A percentile compares a stretch with the other conserved stretches of the same genome.
These are phyloP conservation scores for Pseudogymnoascus sp. DNA, from an alignment of 2,329 filamentous ascomycete genomes.

Conservation along the genomic window DNA sequence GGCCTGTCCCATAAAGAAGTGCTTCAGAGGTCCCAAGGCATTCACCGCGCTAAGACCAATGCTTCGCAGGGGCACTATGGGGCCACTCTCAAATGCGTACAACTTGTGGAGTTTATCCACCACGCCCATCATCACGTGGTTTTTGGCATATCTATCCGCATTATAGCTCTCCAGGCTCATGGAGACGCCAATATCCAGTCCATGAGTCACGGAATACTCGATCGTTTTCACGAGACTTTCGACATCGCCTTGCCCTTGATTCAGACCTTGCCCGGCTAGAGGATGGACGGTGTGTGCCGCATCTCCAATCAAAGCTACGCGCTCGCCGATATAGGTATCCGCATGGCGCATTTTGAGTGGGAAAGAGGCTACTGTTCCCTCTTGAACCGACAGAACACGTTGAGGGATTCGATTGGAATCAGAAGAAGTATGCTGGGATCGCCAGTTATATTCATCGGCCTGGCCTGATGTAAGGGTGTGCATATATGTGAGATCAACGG, in stretches of 20 bases:
- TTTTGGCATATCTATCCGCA: constrained; percentile 70
- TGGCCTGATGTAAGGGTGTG: constrained; percentile 54
- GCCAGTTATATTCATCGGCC: constrained; percentile 75
- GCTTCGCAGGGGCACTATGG: constrained; percentile 71
- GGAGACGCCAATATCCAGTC: constrained; percentile 75
- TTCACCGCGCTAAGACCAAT: constrained; percentile 71
- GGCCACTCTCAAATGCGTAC: constrained; percentile 72
- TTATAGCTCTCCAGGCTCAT: constrained; percentile 77
- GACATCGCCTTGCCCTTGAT: constrained; percentile 85
- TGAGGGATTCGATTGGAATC: constrained; percentile 53
- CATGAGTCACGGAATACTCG: constrained; percentile 67
- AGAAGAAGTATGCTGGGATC: constrained; percentile 59
- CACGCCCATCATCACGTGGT: constrained; percentile 69
- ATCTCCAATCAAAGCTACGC: constrained; percentile 87
- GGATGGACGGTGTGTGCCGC: constrained; percentile 94
- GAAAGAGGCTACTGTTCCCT: constrained; percentile 77
- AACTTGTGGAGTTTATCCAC: constrained; percentile 89
- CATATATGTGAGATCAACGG: constrained; percentile 76
- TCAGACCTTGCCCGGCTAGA: constrained; percentile 87
- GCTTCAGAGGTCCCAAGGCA: constrained; percentile 65
- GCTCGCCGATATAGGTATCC: constrained; percentile 84
- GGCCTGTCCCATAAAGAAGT: constrained; percentile 72
- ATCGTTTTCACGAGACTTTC: constrained; percentile 69
- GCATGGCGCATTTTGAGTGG: constrained; percentile 86
- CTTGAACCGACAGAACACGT: constrained; percentile 60